Conservation (phyloP, 805 yeast genomes). For the Ogataea nakhonphanomensis region DNA sequence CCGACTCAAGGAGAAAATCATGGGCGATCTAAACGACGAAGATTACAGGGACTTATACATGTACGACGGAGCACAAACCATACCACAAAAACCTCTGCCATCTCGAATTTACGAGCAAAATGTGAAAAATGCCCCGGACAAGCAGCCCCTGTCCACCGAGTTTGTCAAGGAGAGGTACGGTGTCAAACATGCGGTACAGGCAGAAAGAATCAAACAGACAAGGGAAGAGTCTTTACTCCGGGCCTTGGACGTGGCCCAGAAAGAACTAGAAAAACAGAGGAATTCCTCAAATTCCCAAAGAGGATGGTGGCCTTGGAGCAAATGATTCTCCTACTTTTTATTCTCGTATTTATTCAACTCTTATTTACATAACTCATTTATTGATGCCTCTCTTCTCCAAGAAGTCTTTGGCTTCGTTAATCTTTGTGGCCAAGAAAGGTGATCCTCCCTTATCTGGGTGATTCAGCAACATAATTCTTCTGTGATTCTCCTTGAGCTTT, state of each 20-base stretch:
- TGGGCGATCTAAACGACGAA: slow-evolving; percentile 52
- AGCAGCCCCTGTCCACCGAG: slow-evolving; percentile 35
- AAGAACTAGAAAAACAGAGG: slow-evolving; percentile 24
- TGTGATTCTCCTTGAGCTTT: slow-evolving; percentile 72
- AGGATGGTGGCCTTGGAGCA: slow-evolving; percentile 2
- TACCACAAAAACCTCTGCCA: slow-evolving; percentile 38
- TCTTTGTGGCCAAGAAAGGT: slow-evolving; percentile 82
- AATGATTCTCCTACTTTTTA: not conserved
- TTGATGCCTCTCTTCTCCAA: slow-evolving; percentile 60
- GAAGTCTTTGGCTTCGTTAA: slow-evolving; percentile 87
- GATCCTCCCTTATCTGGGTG: slow-evolving; percentile 97
- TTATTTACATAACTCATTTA: slow-evolving; percentile 22
- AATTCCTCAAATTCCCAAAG: not conserved
- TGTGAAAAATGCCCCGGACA: slow-evolving; percentile 33
- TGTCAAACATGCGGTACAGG: slow-evolving; percentile 67
- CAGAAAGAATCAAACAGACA: slow-evolving; percentile 65
- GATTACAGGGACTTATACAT: slow-evolving; percentile 60
- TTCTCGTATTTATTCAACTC: not conserved
- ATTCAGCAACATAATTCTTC: slow-evolving; percentile 80
- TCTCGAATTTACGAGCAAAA: slow-evolving; percentile 37
- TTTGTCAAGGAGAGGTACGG: slow-evolving; percentile 60
- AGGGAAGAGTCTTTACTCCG: slow-evolving; percentile 54
- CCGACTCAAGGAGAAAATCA: slow-evolving; percentile 46
- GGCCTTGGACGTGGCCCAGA: slow-evolving; percentile 45
- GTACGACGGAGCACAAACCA: slow-evolving; percentile 38